Evolutionary conservation across 2,329 filamentous ascomycete species (phyloP).

Genomic region (Phaeosphaeria sp.): DNA sequence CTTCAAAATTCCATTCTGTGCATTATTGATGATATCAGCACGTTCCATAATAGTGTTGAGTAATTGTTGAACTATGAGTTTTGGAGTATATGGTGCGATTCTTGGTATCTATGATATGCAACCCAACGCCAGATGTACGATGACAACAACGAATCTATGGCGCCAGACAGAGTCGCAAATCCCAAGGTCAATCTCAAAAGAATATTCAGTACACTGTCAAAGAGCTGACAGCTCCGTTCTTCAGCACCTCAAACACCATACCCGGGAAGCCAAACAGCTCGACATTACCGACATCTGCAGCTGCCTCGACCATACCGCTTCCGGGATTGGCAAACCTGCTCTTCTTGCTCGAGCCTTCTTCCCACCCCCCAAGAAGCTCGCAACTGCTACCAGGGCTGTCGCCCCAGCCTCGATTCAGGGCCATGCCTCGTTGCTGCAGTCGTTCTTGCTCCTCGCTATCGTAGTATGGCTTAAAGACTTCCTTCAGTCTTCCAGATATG

Average conservation of each 20-base stretch:
- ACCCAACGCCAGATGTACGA: background rate
- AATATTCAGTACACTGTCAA: conserved; percentile 79
- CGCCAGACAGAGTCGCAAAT: background rate
- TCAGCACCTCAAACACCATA: conserved; percentile 92
- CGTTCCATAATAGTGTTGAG: no score
- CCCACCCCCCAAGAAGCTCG: conserved; percentile 70
- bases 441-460: conserved; percentile 62
- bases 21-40: no score
- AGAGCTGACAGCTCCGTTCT: conserved; percentile 87
- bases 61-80: no score
- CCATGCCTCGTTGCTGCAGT: conserved; percentile 70
- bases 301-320: conserved; percentile 51
- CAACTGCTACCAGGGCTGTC: conserved; percentile 90
- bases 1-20: no score
- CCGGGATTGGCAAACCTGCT: conserved; percentile 42
- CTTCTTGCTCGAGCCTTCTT: conserved; percentile 63
- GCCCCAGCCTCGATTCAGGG: conserved; percentile 88
- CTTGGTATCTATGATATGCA: background rate
- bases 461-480: conserved; percentile 74
- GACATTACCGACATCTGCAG: conserved; percentile 70
- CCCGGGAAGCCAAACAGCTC: conserved; percentile 94
- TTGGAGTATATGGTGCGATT: background rate
- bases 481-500: conserved; percentile 72
- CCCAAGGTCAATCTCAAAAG: background rate
- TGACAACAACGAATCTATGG: background rate